phyloP scores from a whole-genome alignment of 1,284 basidiomycete genomes.

The Papiliotrema terrestris region DNA sequence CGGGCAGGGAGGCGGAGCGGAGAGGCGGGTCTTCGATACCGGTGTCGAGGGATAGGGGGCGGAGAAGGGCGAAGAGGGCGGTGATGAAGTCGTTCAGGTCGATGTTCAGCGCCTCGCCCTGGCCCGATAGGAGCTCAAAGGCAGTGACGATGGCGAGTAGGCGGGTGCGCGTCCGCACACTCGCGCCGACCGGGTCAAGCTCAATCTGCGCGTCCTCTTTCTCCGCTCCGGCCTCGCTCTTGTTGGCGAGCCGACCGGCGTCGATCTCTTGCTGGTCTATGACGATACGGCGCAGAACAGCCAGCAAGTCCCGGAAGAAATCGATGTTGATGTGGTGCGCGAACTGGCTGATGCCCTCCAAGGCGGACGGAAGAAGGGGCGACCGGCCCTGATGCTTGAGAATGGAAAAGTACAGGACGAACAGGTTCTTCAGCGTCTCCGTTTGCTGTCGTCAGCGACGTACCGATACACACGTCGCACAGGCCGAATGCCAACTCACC shows the following conservation, averaged over 20 bases:
- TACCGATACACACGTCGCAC: too few species aligned
- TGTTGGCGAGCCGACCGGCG: conserved; percentile 28
- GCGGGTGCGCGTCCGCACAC: conserved; percentile 58
- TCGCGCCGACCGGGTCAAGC: conserved; percentile 30
- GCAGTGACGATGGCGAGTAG: conserved; percentile 90
- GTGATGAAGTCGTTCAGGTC: conserved; percentile 87
- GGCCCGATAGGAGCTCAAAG: conserved; percentile 91
- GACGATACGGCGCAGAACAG: conserved; percentile 78
- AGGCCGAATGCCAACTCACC: too few species aligned
- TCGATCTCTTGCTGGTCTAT: conserved; percentile 48
- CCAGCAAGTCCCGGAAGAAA: conserved; percentile 94
- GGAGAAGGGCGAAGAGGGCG: conserved; percentile 51
- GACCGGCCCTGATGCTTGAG: conserved; percentile 82
- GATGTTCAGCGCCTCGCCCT: conserved; percentile 96
- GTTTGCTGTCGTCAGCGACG: conserved; percentile 67
- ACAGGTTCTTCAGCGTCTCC: conserved; percentile 95
- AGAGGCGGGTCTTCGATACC: conserved; percentile 51
- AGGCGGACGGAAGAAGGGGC: conserved; percentile 77
- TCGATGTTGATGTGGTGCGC: conserved; percentile 97
- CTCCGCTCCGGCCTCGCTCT: conserved; percentile 17
- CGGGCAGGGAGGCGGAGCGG: conserved; percentile 10
- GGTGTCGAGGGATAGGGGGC: conserved; percentile 52
- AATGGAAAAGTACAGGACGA: conserved; percentile 95
- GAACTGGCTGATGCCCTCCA: conserved; percentile 89
- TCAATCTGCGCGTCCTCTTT: conserved; percentile 48